Evolutionary conservation across 2,329 filamentous ascomycete genomes (phyloP).

Genomic region (Colletotrichum sp.): DNA sequence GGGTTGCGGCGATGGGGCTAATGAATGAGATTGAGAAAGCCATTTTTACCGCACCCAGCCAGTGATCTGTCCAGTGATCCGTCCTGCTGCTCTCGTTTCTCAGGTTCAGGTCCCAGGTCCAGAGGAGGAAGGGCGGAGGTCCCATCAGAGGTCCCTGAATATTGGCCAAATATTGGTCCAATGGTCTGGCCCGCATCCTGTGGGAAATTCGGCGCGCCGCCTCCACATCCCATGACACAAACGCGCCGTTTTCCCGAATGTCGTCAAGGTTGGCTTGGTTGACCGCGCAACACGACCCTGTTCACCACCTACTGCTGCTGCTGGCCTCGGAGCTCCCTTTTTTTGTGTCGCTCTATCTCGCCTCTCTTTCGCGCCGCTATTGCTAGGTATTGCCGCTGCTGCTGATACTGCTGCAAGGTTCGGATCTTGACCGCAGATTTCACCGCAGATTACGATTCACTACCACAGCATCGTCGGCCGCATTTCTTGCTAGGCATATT

Average conservation of each 20-base stretch:
- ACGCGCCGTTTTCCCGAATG: not conserved
- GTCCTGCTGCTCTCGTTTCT: not conserved
- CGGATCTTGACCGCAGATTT: constrained; percentile 9
- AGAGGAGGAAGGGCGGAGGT: not conserved
- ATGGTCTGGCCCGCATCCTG: not conserved
- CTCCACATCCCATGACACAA: not conserved
- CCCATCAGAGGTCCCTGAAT: not conserved
- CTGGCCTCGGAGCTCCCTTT: not conserved
- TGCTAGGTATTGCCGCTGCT: not conserved
- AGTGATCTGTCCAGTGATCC: not conserved
- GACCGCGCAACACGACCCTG: not conserved
- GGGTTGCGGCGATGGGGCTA: not conserved
- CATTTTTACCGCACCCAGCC: not conserved
- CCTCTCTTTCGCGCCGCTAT: not conserved
- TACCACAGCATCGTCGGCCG: not conserved
- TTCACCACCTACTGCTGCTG: not conserved
- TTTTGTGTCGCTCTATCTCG: not conserved
- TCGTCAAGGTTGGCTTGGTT: constrained; percentile 2
- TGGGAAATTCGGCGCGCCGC: not conserved
- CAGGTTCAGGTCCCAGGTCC: not conserved
- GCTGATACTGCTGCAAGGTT: not conserved
- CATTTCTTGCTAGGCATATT: not conserved
- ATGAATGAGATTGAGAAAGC: not conserved
- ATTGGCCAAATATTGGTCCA: constrained; percentile 4
- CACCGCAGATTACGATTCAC: constrained; percentile 3